Conservation (phyloP, 768 basidiomycete species). For the Postia placenta region DNA sequence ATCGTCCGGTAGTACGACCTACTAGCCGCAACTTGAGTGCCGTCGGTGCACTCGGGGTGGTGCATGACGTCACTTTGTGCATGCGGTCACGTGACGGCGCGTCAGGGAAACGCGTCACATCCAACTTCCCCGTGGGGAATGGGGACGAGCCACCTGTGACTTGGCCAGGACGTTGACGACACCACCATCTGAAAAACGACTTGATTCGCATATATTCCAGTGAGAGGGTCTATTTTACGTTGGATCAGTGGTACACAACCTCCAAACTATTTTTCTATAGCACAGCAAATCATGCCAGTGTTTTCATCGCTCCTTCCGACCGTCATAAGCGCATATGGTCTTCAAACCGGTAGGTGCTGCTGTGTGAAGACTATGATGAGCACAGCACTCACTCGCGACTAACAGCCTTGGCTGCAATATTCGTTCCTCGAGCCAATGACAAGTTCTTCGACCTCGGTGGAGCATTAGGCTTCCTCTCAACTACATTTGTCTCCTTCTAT, state of each 20-base stretch:
- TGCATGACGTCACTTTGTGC: background rate
- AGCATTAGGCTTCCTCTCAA: conserved; percentile 57
- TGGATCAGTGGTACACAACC: too few species aligned
- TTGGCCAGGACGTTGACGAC: too few species aligned
- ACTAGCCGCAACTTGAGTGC: too few species aligned
- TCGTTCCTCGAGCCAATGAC: conserved; percentile 61
- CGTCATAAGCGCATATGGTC: conserved; percentile 41
- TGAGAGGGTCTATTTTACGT: too few species aligned
- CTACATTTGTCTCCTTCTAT: conserved; percentile 55
- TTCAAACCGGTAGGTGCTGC: conserved; percentile 37
- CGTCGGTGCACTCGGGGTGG: too few species aligned
- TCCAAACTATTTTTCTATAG: background rate
- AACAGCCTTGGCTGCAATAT: conserved; percentile 49
- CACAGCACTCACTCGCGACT: background rate
- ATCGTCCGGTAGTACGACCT: too few species aligned
- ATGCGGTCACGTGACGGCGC: background rate
- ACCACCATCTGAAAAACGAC: too few species aligned
- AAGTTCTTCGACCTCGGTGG: conserved; percentile 65
- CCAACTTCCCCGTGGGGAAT: too few species aligned
- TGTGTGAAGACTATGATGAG: background rate
- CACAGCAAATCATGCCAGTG: conserved; percentile 31
- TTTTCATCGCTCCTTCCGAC: conserved; percentile 50
- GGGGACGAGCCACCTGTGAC: too few species aligned
- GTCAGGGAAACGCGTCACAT: conserved; percentile 1
- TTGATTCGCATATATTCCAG: too few species aligned